Percentiles rank a stretch among this genome's conserved stretches.
phyloP scores from a whole-genome alignment of 2,329 filamentous ascomycete genomes.

The Exophiala sp. region DNA sequence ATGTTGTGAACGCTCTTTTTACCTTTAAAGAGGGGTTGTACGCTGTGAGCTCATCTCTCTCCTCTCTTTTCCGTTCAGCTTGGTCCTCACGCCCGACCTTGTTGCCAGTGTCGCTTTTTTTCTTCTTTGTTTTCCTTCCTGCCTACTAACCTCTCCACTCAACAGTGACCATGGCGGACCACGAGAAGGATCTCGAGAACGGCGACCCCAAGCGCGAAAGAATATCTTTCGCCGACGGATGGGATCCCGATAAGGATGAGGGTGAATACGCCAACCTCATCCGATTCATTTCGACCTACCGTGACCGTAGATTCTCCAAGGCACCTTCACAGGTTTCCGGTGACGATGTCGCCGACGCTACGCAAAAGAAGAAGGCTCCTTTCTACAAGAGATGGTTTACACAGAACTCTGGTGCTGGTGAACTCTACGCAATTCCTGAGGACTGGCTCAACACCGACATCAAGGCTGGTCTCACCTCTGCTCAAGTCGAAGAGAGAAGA shows the following conservation, averaged over 20 bases:
- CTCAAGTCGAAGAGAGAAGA: slow-evolving; percentile 61
- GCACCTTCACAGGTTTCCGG: slow-evolving; percentile 39
- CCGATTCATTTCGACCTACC: slow-evolving; percentile 65
- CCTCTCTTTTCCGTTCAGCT: slow-evolving; percentile 28
- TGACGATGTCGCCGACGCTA: slow-evolving; percentile 41
- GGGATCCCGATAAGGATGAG: slow-evolving; percentile 32
- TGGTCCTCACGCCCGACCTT: slow-evolving; percentile 29
- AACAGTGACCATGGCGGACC: slow-evolving; percentile 27
- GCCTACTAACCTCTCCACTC: slow-evolving; percentile 30
- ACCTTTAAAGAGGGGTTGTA: slow-evolving; percentile 30
- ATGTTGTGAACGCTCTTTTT: slow-evolving; percentile 28
- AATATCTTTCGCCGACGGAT: slow-evolving; percentile 31
- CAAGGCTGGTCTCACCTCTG: slow-evolving; percentile 56
- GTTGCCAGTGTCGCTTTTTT: slow-evolving; percentile 25
- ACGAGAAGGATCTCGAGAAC: slow-evolving; percentile 31
- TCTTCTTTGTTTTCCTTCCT: slow-evolving; percentile 25
- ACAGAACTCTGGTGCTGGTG: slow-evolving; percentile 27
- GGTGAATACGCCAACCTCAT: slow-evolving; percentile 65
- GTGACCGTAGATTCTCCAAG: slow-evolving; percentile 53
- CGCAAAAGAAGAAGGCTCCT: slow-evolving; percentile 48
- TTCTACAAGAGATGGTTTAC: slow-evolving; percentile 58
- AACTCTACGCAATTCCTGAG: slow-evolving; percentile 53
- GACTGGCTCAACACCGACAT: slow-evolving; percentile 69
- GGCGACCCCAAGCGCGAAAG: slow-evolving; percentile 30
- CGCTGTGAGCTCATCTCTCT: slow-evolving; percentile 23